These are phyloP conservation scores for Coix lacrymajobi DNA, from an alignment of 176 grass and related monocot genomes.

Conservation along the genomic window DNA sequence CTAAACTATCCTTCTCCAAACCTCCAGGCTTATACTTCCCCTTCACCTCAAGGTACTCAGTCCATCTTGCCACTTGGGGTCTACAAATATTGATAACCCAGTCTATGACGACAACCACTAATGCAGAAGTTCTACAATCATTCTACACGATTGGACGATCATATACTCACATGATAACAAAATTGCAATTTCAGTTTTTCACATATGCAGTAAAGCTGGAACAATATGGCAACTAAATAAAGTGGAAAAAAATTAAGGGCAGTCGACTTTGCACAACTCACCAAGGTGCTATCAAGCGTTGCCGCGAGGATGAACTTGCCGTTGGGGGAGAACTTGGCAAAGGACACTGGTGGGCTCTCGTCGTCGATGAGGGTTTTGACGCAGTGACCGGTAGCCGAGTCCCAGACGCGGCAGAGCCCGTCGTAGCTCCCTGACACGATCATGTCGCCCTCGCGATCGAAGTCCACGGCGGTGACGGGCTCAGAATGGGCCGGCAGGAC, in stretches of 20 bases:
- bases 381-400: conserved; percentile 75
- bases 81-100: not conserved
- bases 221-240: not conserved
- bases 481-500: conserved; percentile 92
- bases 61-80: no score
- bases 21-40: not conserved
- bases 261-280: conserved; percentile 36
- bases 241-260: not conserved
- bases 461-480: conserved; percentile 86
- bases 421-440: conserved; percentile 88
- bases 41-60: not conserved
- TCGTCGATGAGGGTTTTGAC: conserved; percentile 91
- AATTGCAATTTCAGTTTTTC: not conserved
- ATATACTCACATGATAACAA: not conserved
- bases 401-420: conserved; percentile 83
- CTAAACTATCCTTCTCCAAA: not conserved
- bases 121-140: not conserved
- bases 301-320: conserved; percentile 91
- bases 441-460: conserved; percentile 65
- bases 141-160: not conserved
- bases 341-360: conserved; percentile 74
- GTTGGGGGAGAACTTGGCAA: conserved; percentile 83
- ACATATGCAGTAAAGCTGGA: not conserved
- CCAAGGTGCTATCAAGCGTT: conserved; percentile 87
- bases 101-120: not conserved